phyloP scores from a whole-genome alignment of 164 flowering plant species.

The Euptelea pleiosperma region DNA sequence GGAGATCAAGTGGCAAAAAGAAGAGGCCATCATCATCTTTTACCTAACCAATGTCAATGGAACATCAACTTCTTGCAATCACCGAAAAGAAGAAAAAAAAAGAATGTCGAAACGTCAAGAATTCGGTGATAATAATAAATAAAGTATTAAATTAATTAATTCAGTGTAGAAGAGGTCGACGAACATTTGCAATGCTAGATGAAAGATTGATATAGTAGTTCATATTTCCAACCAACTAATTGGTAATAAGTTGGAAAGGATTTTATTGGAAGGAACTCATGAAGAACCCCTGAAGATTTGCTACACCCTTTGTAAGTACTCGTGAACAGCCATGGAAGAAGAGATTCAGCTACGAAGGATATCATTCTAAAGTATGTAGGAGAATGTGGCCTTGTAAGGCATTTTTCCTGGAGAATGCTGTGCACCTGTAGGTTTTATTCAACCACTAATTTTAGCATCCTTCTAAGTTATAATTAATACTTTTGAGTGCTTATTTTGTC shows the following conservation, averaged over 20 bases:
- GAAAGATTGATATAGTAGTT: too few relatives aligned
- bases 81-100: neutral
- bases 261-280: too few relatives aligned
- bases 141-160: neutral
- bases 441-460: neutral
- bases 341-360: too few relatives aligned
- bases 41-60: conserved; percentile 36
- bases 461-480: neutral
- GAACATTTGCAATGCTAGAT: neutral
- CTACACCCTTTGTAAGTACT: too few relatives aligned
- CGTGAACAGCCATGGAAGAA: too few relatives aligned
- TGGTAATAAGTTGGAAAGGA: neutral
- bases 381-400: too few relatives aligned
- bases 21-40: conserved; percentile 49
- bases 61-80: conserved; percentile 3
- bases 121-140: neutral
- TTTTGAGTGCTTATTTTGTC: neutral
- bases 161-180: neutral
- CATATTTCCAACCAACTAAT: neutral
- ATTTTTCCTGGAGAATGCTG: too few relatives aligned
- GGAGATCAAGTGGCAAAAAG: conserved; percentile 58
- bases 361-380: too few relatives aligned
- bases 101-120: neutral
- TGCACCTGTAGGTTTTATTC: neutral
- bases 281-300: too few relatives aligned